Percentiles rank a stretch among this genome's conserved stretches.
Conservation (phyloP, 495 filamentous ascomycete species). For the Immersiella caudata region DNA sequence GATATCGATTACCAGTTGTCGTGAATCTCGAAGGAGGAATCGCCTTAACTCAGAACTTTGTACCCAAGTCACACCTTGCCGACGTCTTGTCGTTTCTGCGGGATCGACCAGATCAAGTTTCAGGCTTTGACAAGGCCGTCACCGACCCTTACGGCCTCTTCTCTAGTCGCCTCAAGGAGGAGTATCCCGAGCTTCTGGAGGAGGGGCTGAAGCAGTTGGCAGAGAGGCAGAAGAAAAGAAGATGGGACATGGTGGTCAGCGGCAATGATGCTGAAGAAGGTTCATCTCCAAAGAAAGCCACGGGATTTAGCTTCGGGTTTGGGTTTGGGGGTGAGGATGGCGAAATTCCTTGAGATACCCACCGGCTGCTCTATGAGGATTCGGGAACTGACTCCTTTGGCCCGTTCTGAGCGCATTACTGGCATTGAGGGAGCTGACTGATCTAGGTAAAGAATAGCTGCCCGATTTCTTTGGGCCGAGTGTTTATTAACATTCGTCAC, state of each 20-base stretch:
- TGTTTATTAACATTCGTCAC: too few species aligned
- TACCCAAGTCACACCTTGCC: slow-evolving; percentile 73
- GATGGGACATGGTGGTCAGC: slow-evolving; percentile 79
- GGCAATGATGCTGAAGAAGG: slow-evolving; percentile 45
- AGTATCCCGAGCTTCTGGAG: slow-evolving; percentile 66
- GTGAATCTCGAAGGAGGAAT: slow-evolving; percentile 83
- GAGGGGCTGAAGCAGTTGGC: slow-evolving; percentile 66
- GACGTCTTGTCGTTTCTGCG: slow-evolving; percentile 80
- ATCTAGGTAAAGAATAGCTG: too few species aligned
- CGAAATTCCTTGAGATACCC: slow-evolving; percentile 39
- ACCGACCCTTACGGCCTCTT: slow-evolving; percentile 76
- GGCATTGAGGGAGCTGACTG: too few species aligned
- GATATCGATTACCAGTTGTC: too few species aligned
- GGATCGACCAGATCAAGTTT: slow-evolving; percentile 81
- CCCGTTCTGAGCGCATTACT: too few species aligned
- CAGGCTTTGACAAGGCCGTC: slow-evolving; percentile 78
- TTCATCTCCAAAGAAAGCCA: slow-evolving; percentile 40
- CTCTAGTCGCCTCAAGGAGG: slow-evolving; percentile 64
- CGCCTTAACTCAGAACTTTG: slow-evolving; percentile 95
- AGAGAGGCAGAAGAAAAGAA: slow-evolving; percentile 70
- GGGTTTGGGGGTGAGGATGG: slow-evolving; percentile 65
- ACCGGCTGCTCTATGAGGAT: neutral
- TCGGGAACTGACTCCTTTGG: neutral
- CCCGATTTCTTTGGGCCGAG: too few species aligned
- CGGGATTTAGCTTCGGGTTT: slow-evolving; percentile 80